Evolutionary conservation across 306 rosid species (phyloP), one percentile per base, ranked within the genome.

Genomic region (Quercus cerris): DNA sequence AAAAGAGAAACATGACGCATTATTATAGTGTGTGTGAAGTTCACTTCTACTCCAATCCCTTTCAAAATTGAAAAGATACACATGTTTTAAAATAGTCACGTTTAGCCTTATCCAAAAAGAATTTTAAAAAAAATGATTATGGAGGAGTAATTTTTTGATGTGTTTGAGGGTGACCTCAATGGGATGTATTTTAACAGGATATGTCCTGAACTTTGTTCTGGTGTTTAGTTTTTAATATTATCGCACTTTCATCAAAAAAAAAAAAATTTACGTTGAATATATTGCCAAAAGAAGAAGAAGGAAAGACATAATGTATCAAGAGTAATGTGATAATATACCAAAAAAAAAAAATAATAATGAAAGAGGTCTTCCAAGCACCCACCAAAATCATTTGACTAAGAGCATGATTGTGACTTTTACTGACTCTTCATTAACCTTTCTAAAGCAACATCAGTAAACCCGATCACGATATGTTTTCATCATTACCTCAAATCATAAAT

Each of bases 11-110:
- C 8, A 41, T 41, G 1, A 41, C 8, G 1, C 0, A 41, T 41
- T 41, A 41, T 41, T 41, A 41, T 8, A 8, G 1, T 2, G 0
- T 8, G 11, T 41, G 3, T 41, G 46, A 41, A 7, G 46, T 41
- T 41, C 46, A 8, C 0, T 41, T 41, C 12, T 41, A 41, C 3
- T 1, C 0, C 0, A 8, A 41, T 41, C 0, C 3, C 12, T 2
- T 2, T 41, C 3, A 41, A 41, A 41, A 41, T n/a, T n/a, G n/a
- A n/a, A n/a, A n/a, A n/a, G n/a, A n/a, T n/a, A n/a, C n/a, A n/a
- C n/a, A n/a, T n/a, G n/a, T n/a, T 41, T 41, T 41, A 41, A 41
- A 41, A 8, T 41, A 8, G 46, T 41, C 46, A 0, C 0, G 0
- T 8, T 2, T 41, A 41, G 0, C 3, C 46, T 8, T 41, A 2